A percentile compares a stretch with the other conserved stretches of the same genome.
These are phyloP conservation scores for Ambrosia artemisiifolia DNA, from an alignment of 129 eudicot species.

Conservation along the genomic window DNA sequence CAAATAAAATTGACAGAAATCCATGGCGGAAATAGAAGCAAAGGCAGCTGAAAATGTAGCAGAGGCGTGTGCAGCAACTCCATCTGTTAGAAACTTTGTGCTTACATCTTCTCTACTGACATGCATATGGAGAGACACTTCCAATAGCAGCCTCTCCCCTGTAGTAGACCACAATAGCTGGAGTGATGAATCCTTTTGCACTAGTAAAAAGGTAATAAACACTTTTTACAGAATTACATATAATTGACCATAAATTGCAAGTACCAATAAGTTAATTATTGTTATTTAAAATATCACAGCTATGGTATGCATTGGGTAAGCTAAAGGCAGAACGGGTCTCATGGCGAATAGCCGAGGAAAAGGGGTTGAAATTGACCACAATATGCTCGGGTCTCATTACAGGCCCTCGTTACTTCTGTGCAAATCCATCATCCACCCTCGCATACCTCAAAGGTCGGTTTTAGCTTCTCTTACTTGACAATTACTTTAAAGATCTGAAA, in stretches of 20 bases:
- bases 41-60: conserved; percentile 57
- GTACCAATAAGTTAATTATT: background rate
- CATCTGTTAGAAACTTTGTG: conserved; percentile 59
- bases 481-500: background rate
- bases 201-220: conserved; percentile 52
- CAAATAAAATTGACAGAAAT: conserved; percentile 43
- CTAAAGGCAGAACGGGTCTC: conserved; percentile 66
- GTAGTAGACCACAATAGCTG: conserved; percentile 56
- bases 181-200: conserved; percentile 73
- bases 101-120: conserved; percentile 74
- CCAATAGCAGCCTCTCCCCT: conserved; percentile 24
- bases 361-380: conserved; percentile 51
- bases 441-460: conserved; percentile 70
- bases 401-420: conserved; percentile 47
- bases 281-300: conserved; percentile 31
- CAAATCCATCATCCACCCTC: conserved; percentile 64
- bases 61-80: conserved; percentile 58
- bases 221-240: background rate
- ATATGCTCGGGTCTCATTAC: conserved; percentile 72
- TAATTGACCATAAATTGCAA: background rate
- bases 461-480: background rate
- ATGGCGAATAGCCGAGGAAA: conserved; percentile 59
- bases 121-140: conserved; percentile 58
- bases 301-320: conserved; percentile 81
- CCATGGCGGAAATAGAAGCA: conserved; percentile 72